Conservation (phyloP, 2,329 filamentous ascomycete genomes). For the Xylariaceae sp. region DNA sequence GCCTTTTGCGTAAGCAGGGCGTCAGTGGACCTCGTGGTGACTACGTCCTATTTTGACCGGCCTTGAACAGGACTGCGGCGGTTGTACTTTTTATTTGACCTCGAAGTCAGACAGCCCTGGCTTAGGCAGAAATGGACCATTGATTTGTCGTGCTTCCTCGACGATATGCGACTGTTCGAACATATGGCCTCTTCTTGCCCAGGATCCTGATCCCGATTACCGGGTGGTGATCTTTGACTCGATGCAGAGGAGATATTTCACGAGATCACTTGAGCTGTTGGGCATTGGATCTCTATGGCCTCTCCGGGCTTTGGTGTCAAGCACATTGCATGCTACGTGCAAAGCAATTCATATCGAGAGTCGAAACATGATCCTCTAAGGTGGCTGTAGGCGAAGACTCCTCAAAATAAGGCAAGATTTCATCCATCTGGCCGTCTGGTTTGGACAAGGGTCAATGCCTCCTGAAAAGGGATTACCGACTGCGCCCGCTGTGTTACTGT, state of each 20-base stretch:
- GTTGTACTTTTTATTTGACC: neutral
- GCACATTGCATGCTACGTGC: neutral
- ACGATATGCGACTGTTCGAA: neutral
- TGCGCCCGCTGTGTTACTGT: neutral
- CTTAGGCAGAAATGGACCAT: neutral
- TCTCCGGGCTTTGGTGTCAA: neutral
- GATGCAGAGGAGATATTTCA: no score
- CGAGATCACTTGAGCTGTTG: no score
- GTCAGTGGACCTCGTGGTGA: neutral
- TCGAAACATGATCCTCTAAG: neutral
- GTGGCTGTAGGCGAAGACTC: neutral
- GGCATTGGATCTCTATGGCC: no score
- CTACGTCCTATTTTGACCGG: slow-evolving; percentile 4
- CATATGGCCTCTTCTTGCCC: neutral
- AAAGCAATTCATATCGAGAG: neutral
- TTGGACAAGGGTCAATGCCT: neutral
- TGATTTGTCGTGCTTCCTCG: neutral
- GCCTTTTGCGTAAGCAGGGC: neutral
- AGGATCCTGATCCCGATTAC: neutral
- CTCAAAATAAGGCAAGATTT: neutral
- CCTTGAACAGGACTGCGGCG: neutral
- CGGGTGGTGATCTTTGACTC: no score
- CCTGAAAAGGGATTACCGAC: neutral
- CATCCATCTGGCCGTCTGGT: neutral
- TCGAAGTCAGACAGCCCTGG: neutral